A percentile compares a stretch with the other conserved stretches of the same genome.
phyloP scores from a whole-genome alignment of 73 alveolate genomes.

The Symbiodinium pilosum region DNA sequence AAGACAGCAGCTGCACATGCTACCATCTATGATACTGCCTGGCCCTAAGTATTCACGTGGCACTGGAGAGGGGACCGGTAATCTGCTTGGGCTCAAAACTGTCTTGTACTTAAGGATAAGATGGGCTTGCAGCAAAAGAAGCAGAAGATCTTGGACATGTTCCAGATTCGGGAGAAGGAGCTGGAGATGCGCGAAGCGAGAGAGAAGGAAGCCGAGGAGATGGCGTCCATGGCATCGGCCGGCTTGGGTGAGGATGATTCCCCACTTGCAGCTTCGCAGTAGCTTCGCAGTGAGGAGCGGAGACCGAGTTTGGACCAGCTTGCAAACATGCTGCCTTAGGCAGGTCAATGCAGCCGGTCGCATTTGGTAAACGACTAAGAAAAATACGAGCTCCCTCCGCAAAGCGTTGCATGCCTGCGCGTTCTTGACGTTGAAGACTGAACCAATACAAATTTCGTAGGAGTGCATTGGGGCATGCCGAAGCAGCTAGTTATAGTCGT shows the following conservation, averaged over 20 bases:
- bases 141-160: conserved; percentile 91
- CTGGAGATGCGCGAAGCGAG: neutral
- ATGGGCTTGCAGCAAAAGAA: conserved; percentile 92
- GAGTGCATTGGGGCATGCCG: no score
- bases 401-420: neutral
- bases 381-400: neutral
- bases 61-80: neutral
- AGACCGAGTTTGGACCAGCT: neutral
- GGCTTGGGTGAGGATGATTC: neutral
- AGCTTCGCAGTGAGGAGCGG: neutral
- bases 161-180: conserved; percentile 80
- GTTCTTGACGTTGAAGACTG: neutral
- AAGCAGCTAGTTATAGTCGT: no score
- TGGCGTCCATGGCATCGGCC: conserved; percentile 32
- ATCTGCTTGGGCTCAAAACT: neutral
- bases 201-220: conserved; percentile 25
- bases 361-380: neutral
- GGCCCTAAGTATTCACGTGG: neutral
- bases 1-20: conserved; percentile 82
- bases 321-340: conserved; percentile 1
- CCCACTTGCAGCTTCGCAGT: conserved; percentile 7
- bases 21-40: conserved; percentile 61
- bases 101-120: conserved; percentile 38
- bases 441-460: neutral
- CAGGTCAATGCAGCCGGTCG: neutral